A percentile compares a stretch with the other conserved stretches of the same genome.
phyloP scores from a whole-genome alignment of 2,329 filamentous ascomycete species.

The Penicillium sp. region DNA sequence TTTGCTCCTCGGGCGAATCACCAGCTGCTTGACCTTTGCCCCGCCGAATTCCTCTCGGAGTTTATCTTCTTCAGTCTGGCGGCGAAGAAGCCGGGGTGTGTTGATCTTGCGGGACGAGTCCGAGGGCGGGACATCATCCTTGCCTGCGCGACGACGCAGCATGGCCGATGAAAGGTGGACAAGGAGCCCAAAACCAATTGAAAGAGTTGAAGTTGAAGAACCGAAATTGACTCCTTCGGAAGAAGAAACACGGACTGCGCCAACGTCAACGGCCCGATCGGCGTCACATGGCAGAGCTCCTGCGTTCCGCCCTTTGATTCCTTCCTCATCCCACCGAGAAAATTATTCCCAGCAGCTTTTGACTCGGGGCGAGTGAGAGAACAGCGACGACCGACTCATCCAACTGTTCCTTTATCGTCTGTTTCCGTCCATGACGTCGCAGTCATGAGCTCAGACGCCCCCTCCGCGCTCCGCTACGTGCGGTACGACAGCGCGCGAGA shows the following conservation, averaged over 20 bases:
- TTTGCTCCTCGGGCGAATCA: conserved; percentile 51
- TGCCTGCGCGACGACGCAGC: conserved; percentile 40
- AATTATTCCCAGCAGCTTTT: too few species aligned
- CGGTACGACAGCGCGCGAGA: conserved; percentile 57
- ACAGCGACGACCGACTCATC: too few species aligned
- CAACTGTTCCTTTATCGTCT: too few species aligned
- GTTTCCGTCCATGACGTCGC: conserved; percentile 16
- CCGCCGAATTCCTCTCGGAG: conserved; percentile 18
- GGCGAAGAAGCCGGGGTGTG: conserved; percentile 4
- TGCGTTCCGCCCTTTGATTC: conserved; percentile 12
- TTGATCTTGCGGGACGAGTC: conserved; percentile 19
- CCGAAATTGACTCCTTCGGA: conserved; percentile 3
- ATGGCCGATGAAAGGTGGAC: conserved; percentile 17
- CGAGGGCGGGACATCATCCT: conserved; percentile 28
- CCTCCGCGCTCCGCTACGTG: conserved; percentile 51
- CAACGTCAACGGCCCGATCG: conserved; percentile 15
- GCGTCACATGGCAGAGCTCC: conserved; percentile 23
- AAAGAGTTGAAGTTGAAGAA: conserved; percentile 2
- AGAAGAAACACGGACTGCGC: conserved; percentile 8
- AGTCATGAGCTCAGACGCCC: conserved; percentile 31
- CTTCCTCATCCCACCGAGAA: conserved; percentile 2
- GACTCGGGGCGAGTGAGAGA: too few species aligned
- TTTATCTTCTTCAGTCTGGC: conserved; percentile 16
- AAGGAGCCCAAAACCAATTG: conserved; percentile 6
- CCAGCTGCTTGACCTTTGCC: conserved; percentile 26